Evolutionary conservation across 2,329 filamentous ascomycete genomes (phyloP), one percentile per base, ranked within the genome.

Genomic region (Trichoderma oligosporum): DNA sequence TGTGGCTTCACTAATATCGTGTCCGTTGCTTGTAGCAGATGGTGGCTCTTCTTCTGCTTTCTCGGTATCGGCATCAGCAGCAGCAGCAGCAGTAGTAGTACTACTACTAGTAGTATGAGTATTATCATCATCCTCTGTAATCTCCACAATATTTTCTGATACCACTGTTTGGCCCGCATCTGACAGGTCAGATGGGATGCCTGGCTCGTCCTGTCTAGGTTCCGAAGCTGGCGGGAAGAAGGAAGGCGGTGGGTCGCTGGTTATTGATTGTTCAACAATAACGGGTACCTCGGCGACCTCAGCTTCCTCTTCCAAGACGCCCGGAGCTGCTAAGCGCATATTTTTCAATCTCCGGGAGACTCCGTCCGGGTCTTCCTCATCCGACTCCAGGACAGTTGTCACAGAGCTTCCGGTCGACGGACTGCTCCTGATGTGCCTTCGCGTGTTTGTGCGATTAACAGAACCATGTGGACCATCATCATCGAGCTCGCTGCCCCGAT

Each of bases 351-450:
- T 79, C 55, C 73, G 73, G 18, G 76, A 71, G 20, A 81, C 70
- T 22, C 77, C 74, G 2, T 74, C 72, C 16, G 73, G 65, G 16
- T 88, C 84, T 60, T 96, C 91, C 65, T 95, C 91, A 56, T 89
- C 86, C 48, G 90, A 85, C 69, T 96, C 91, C 33, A 90, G 81
- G 12, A 96, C 91, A 0, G 90, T 94, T 1, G 86, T 85, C 18
- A 96, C 88, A 4, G 86, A 82, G 53, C 86, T 90, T 47, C 89
- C 87, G 12, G 88, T 87, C 12, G 89, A 93, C 22, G 89, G 88
- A 62, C 86, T 92, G 70, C 89, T 88, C 65, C 90, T 80, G 63
- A 84, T 86, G 70, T 96, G 91, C 61, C 91, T 82, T 68, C 92
- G 85, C 5, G 90, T 93, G 66, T 90, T 95, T 53, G 87, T 85